These are phyloP conservation scores for Talaromyces pinophilus DNA, from an alignment of 2,329 filamentous ascomycete species.

Conservation along the genomic window DNA sequence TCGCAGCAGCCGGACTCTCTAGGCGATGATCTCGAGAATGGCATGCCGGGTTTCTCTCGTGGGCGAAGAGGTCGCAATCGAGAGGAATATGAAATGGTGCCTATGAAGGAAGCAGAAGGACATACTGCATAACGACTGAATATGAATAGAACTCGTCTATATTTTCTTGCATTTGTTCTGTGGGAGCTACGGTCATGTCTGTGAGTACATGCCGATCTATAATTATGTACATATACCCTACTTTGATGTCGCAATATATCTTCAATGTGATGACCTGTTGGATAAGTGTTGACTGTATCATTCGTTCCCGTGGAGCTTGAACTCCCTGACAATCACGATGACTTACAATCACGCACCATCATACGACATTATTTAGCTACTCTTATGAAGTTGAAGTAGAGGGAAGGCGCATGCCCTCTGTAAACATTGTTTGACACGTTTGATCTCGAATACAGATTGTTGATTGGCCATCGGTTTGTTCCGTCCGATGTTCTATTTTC, in stretches of 20 bases:
- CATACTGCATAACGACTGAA: conserved; percentile 32
- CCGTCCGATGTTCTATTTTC: conserved; percentile 16
- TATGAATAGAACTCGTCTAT: conserved; percentile 14
- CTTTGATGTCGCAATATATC: conserved; percentile 1
- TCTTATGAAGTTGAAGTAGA: neutral
- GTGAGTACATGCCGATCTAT: conserved; percentile 16
- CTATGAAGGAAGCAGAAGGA: conserved; percentile 36
- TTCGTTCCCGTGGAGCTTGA: neutral
- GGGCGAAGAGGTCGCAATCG: conserved; percentile 35
- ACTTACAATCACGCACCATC: neutral
- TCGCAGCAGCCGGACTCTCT: conserved; percentile 15
- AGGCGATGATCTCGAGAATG: conserved; percentile 25
- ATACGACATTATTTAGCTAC: neutral
- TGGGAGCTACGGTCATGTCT: neutral
- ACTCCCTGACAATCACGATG: neutral
- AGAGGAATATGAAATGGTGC: conserved; percentile 40
- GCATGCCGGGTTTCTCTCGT: conserved; percentile 32
- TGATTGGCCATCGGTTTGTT: conserved; percentile 5
- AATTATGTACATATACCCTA: conserved; percentile 16
- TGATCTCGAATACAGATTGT: neutral
- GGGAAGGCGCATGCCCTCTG: conserved; percentile 4
- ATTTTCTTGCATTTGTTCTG: conserved; percentile 12
- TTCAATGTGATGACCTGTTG: neutral
- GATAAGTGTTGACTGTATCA: neutral
- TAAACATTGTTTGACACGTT: neutral